Percentiles rank a stretch among this genome's conserved stretches.
Conservation (phyloP, 257 asterid genomes). For the Nicotiana knightiana region DNA sequence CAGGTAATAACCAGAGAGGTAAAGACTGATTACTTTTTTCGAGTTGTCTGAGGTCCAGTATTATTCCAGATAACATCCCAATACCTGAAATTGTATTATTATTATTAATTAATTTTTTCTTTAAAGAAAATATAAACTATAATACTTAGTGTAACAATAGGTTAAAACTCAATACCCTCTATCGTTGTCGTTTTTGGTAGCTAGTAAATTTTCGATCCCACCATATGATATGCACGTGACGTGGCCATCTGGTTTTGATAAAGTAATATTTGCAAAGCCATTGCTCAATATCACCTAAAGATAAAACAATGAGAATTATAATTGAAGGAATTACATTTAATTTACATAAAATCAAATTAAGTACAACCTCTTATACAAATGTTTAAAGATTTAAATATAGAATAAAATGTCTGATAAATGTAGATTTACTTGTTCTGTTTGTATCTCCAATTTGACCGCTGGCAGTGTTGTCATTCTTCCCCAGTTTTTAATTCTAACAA, state of each 20-base stretch:
- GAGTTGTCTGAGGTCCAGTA: constrained; percentile 4
- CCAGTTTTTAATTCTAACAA: not conserved
- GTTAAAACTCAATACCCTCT: constrained; percentile 36
- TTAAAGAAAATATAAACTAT: not conserved
- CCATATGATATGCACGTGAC: constrained; percentile 31
- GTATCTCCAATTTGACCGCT: not conserved
- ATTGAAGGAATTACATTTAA: not conserved
- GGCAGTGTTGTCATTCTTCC: not conserved
- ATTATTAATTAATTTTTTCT: not conserved
- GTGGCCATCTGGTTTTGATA: constrained; percentile 39
- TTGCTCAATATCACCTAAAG: constrained; percentile 39
- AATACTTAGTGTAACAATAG: no score
- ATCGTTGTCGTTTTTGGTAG: constrained; percentile 22
- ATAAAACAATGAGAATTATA: not conserved
- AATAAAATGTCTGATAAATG: not conserved
- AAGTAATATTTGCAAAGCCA: constrained; percentile 32
- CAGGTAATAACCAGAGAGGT: no score
- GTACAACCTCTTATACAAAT: not conserved
- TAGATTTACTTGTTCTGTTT: not conserved
- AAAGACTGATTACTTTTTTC: constrained; percentile 24
- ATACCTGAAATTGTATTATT: constrained; percentile 24
- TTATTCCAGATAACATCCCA: constrained; percentile 46
- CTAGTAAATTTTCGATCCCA: constrained; percentile 43
- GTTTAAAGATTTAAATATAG: not conserved
- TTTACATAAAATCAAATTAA: no score